Evolutionary conservation across 805 yeast species (phyloP).

Genomic region (Hemisphaericaspora nanyangensis): DNA sequence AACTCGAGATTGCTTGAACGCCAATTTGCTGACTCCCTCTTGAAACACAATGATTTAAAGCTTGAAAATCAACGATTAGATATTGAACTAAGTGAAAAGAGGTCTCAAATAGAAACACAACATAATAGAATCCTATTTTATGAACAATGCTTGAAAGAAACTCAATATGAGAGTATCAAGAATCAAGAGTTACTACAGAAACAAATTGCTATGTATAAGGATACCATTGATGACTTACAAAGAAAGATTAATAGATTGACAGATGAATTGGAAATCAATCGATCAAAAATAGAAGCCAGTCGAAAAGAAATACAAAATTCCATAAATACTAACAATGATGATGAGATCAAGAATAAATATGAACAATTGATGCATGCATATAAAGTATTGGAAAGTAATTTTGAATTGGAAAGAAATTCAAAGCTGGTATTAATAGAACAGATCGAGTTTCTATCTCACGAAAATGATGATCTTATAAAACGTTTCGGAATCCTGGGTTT

Average conservation of each 20-base stretch:
- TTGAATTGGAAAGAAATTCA: constrained; percentile 50
- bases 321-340: not conserved
- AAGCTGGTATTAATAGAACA: constrained; percentile 52
- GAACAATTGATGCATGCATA: constrained; percentile 29
- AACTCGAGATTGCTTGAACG: constrained; percentile 6
- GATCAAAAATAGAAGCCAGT: constrained; percentile 2
- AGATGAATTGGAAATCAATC: constrained; percentile 2
- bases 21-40: constrained; percentile 29
- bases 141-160: constrained; percentile 24
- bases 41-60: constrained; percentile 21
- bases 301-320: not conserved
- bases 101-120: constrained; percentile 23
- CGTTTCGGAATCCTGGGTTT: no score
- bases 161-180: constrained; percentile 26
- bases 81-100: constrained; percentile 24
- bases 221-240: constrained; percentile 29
- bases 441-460: constrained; percentile 45
- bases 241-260: constrained; percentile 15
- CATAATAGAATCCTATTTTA: constrained; percentile 18
- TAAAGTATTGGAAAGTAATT: constrained; percentile 44
- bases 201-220: constrained; percentile 30
- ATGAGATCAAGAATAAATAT: constrained; percentile 23
- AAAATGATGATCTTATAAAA: constrained; percentile 14
- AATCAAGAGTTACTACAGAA: constrained; percentile 24
- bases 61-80: constrained; percentile 29